Evolutionary conservation across 306 rosid species (phyloP).

Genomic region (Urtica urens): DNA sequence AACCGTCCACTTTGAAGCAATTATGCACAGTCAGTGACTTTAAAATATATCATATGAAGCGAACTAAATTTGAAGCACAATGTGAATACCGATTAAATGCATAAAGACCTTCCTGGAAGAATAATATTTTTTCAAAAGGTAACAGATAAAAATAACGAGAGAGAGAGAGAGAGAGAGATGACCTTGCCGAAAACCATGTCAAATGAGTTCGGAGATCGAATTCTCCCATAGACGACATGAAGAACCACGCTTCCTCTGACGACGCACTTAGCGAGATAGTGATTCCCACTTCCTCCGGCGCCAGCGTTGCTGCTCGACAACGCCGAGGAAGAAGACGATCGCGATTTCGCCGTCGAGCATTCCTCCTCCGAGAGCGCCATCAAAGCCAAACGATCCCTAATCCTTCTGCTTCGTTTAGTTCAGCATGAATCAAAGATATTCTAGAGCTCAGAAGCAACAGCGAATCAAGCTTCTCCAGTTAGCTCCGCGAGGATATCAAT

Average conservation of each 20-base stretch:
- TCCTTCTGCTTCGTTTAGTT: too few species aligned
- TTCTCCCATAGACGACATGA: conserved; percentile 61
- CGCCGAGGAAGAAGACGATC: conserved; percentile 46
- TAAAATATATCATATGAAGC: too few species aligned
- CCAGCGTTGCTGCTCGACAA: conserved; percentile 7
- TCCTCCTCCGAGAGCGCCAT: conserved; percentile 94
- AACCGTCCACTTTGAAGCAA: too few species aligned
- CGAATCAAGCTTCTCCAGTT: neutral
- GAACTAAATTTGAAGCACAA: too few species aligned
- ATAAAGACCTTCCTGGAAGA: too few species aligned
- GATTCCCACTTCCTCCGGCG: conserved; percentile 19
- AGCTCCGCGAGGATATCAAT: conserved; percentile 72
- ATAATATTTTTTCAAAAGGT: too few species aligned
- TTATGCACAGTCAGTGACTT: too few species aligned
- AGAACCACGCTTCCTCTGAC: conserved; percentile 77
- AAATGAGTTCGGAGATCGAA: conserved; percentile 58
- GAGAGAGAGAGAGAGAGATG: neutral
- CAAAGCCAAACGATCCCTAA: too few species aligned
- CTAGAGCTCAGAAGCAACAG: neutral
- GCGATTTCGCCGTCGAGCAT: conserved; percentile 69
- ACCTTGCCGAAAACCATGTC: conserved; percentile 89
- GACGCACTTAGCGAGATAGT: conserved; percentile 80
- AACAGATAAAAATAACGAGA: too few species aligned
- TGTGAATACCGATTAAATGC: too few species aligned
- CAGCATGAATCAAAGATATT: neutral